These are phyloP conservation scores for Fusarium longipes DNA, from an alignment of 2,329 filamentous ascomycete genomes.

Conservation along the genomic window DNA sequence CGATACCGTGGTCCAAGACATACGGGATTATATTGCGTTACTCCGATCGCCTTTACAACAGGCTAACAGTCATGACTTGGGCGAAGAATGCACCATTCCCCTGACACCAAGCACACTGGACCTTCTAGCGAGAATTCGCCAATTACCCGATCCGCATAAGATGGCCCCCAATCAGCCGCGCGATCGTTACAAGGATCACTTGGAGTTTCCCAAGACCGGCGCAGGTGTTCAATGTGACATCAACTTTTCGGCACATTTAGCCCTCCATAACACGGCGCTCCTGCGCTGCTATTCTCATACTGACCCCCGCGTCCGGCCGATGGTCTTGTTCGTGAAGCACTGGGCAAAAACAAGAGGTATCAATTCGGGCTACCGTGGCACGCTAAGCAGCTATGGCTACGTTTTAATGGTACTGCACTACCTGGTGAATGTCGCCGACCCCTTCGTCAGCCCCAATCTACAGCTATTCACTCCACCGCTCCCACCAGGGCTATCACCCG, in stretches of 20 bases:
- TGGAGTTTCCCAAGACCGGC: constrained; percentile 82
- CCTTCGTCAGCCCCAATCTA: constrained; percentile 87
- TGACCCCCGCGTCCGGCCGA: constrained; percentile 79
- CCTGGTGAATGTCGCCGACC: constrained; percentile 81
- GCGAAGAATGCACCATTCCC: constrained; percentile 51
- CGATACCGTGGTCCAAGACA: constrained; percentile 48
- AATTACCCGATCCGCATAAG: constrained; percentile 62
- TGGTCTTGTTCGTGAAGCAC: constrained; percentile 88
- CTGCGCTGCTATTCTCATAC: constrained; percentile 85
- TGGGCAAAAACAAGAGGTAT: constrained; percentile 90
- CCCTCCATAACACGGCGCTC: constrained; percentile 84
- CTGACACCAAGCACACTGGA: constrained; percentile 48
- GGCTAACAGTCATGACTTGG: neutral
- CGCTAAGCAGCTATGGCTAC: constrained; percentile 89
- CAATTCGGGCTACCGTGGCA: constrained; percentile 87
- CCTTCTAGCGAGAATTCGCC: constrained; percentile 57
- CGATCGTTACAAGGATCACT: constrained; percentile 66
- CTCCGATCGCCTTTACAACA: constrained; percentile 56
- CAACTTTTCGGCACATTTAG: constrained; percentile 88
- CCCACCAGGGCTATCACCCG: constrained; percentile 47
- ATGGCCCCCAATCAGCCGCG: constrained; percentile 63
- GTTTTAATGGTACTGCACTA: constrained; percentile 94
- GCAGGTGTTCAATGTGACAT: constrained; percentile 91
- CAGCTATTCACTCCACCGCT: constrained; percentile 67
- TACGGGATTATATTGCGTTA: constrained; percentile 63